Conservation (phyloP, 106 monocot genomes). For the Dendrobium officinale region DNA sequence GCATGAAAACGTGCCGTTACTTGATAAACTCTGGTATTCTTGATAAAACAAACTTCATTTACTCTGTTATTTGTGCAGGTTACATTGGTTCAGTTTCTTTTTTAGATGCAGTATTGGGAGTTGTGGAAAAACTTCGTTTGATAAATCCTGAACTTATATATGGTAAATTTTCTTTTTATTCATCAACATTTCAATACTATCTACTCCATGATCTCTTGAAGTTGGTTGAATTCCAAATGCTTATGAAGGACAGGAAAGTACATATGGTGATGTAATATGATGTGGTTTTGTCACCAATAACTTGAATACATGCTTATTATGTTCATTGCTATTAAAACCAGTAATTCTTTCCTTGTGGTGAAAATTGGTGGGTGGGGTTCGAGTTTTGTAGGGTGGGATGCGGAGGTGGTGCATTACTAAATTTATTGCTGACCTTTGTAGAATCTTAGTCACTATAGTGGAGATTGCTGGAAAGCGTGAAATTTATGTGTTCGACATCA, state of each 20-base stretch:
- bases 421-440: too few species aligned
- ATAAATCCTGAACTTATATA: constrained; percentile 84
- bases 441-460: not conserved
- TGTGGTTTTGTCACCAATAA: not conserved
- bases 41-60: not conserved
- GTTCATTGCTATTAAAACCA: not conserved
- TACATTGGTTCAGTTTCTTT: constrained; percentile 98
- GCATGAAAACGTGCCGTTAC: not conserved
- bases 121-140: constrained; percentile 75
- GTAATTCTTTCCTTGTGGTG: not conserved
- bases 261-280: not conserved
- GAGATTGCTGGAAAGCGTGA: not conserved
- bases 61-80: constrained; percentile 46
- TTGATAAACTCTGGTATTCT: not conserved
- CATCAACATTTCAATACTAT: not conserved
- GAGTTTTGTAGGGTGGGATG: too few species aligned
- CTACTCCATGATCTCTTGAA: not conserved
- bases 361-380: too few species aligned
- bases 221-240: not conserved
- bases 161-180: constrained; percentile 39
- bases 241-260: not conserved
- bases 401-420: too few species aligned
- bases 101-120: constrained; percentile 71
- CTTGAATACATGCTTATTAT: not conserved
- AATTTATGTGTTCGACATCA: not conserved